phyloP scores from a whole-genome alignment of 2,329 filamentous ascomycete species.

The Curvularia sp. region DNA sequence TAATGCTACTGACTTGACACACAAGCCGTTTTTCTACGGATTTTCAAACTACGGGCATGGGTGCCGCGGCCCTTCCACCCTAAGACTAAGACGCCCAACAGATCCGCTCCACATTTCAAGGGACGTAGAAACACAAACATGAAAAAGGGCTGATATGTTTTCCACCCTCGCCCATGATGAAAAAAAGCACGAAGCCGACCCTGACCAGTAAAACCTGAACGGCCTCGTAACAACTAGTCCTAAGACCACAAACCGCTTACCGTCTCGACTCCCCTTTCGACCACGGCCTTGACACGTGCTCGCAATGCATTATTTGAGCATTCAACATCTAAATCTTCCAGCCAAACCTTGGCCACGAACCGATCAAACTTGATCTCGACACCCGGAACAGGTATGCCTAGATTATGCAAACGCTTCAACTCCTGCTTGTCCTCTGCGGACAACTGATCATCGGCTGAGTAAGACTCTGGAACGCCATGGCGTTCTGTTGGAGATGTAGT shows the following conservation, averaged over 20 bases:
- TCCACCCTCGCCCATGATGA: background rate
- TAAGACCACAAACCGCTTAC: constrained; percentile 56
- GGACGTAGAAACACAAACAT: background rate
- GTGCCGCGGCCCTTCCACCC: background rate
- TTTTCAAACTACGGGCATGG: background rate
- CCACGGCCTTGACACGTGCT: constrained; percentile 85
- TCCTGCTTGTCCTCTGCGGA: constrained; percentile 57
- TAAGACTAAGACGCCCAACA: background rate
- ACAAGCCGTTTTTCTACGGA: background rate
- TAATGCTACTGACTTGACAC: background rate
- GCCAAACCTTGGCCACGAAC: constrained; percentile 85
- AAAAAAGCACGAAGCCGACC: background rate
- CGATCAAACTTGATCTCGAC: constrained; percentile 87
- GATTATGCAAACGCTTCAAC: constrained; percentile 76
- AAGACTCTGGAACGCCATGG: constrained; percentile 21
- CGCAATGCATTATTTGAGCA: constrained; percentile 78
- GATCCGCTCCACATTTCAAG: background rate
- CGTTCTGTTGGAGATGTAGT: constrained; percentile 6
- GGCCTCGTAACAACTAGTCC: background rate
- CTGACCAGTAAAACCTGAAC: background rate
- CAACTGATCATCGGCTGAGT: constrained; percentile 10
- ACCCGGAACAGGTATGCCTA: constrained; percentile 91
- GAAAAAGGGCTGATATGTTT: background rate
- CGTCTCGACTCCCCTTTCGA: constrained; percentile 87
- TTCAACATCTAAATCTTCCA: constrained; percentile 91